Percentiles rank a stretch among this genome's conserved stretches.
Conservation (phyloP, 257 asterid genomes). For the Nicotiana noctiflora region DNA sequence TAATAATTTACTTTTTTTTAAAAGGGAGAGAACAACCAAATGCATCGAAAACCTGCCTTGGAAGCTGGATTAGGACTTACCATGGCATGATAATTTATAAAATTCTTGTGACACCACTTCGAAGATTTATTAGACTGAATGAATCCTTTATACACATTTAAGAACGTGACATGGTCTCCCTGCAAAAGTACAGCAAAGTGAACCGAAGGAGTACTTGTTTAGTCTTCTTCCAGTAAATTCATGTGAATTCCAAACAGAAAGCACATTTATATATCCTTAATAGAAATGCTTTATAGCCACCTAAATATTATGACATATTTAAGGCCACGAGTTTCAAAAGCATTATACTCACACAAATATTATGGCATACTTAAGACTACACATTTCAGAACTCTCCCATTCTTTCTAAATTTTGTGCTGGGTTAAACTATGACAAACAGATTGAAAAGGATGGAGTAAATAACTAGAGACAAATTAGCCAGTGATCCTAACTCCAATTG, state of each 20-base stretch:
- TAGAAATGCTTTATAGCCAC: no score
- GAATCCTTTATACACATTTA: conserved; percentile 88
- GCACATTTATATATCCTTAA: no score
- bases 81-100: conserved; percentile 89
- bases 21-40: not conserved
- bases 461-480: not conserved
- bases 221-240: no score
- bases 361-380: no score
- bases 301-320: no score
- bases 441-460: not conserved
- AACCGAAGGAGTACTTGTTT: no score
- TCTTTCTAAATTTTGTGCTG: no score
- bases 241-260: no score
- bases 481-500: not conserved
- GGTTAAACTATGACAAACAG: no score
- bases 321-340: no score
- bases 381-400: no score
- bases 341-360: no score
- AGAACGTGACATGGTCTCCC: conserved; percentile 94
- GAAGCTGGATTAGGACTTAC: conserved; percentile 29
- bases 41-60: not conserved
- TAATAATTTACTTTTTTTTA: not conserved
- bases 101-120: conserved; percentile 94
- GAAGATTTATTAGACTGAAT: conserved; percentile 73
- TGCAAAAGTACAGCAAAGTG: conserved; percentile 24